Evolutionary conservation across 73 alveolate genomes (phyloP).

Genomic region (Durusdinium trenchii): DNA sequence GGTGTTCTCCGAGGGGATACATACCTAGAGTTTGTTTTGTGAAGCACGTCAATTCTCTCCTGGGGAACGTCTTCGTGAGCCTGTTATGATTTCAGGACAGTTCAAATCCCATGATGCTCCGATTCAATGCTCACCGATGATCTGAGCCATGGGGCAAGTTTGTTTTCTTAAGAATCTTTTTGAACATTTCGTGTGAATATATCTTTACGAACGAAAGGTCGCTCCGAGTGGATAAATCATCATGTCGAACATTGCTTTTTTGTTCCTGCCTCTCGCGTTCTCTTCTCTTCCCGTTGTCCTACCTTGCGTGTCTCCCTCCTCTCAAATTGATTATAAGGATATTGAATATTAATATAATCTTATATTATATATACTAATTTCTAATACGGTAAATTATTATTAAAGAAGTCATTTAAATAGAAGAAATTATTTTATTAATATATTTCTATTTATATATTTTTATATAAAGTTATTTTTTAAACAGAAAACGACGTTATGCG

Average conservation of each 20-base stretch:
- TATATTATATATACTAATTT: background rate
- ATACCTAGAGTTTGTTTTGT: too few species aligned
- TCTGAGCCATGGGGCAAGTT: too few species aligned
- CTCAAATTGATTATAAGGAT: background rate
- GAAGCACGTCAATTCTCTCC: too few species aligned
- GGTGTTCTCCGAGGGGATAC: too few species aligned
- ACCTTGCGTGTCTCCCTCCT: background rate
- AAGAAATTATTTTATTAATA: background rate
- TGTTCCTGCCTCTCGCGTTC: background rate
- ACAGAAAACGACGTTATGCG: too few species aligned
- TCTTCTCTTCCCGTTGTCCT: background rate
- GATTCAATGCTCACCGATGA: too few species aligned
- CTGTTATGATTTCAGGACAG: too few species aligned
- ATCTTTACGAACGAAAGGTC: too few species aligned
- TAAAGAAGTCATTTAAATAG: background rate
- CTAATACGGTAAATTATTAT: background rate
- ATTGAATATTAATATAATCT: background rate
- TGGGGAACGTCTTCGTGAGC: too few species aligned
- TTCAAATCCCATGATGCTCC: too few species aligned
- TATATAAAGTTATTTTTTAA: too few species aligned
- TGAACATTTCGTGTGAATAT: background rate
- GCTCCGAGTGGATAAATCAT: background rate
- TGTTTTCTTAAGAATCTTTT: too few species aligned
- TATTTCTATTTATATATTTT: background rate
- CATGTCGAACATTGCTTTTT: background rate